Percentiles rank a stretch among this genome's conserved stretches.
Conservation (phyloP, 352 stramenopile genomes). For the Phytopythium oedochilum region DNA sequence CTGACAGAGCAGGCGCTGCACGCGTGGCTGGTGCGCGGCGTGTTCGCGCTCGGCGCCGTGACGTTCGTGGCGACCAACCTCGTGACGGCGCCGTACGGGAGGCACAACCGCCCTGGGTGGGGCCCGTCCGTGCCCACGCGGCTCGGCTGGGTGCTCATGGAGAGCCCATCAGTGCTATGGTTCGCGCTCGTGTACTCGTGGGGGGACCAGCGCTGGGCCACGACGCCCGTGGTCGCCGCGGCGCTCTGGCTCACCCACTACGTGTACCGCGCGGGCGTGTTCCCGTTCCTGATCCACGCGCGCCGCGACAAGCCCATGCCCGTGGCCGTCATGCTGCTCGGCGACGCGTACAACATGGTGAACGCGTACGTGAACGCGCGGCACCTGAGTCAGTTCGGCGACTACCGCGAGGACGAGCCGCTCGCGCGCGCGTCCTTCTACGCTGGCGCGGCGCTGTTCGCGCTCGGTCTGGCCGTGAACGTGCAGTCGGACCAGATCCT, state of each 20-base stretch:
- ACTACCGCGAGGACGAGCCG: constrained; percentile 35
- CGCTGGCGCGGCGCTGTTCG: constrained; percentile 40
- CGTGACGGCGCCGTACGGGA: constrained; percentile 63
- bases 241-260: constrained; percentile 63
- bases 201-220: constrained; percentile 27
- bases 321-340: constrained; percentile 42
- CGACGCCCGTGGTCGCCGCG: constrained; percentile 42
- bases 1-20: constrained; percentile 39
- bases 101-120: constrained; percentile 48
- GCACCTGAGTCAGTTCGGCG: constrained; percentile 54
- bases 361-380: constrained; percentile 72
- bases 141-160: constrained; percentile 71
- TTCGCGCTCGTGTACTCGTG: constrained; percentile 45
- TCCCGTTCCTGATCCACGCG: constrained; percentile 62
- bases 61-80: constrained; percentile 44
- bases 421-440: constrained; percentile 48
- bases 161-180: constrained; percentile 58
- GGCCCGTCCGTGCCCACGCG: constrained; percentile 47
- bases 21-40: constrained; percentile 38
- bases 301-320: constrained; percentile 56
- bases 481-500: constrained; percentile 65
- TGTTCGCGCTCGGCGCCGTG: constrained; percentile 48
- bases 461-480: constrained; percentile 51
- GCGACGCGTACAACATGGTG: constrained; percentile 62
- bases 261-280: constrained; percentile 62